Evolutionary conservation across 2,329 filamentous ascomycete genomes (phyloP).

Genomic region (Talaromyces pinophilus): DNA sequence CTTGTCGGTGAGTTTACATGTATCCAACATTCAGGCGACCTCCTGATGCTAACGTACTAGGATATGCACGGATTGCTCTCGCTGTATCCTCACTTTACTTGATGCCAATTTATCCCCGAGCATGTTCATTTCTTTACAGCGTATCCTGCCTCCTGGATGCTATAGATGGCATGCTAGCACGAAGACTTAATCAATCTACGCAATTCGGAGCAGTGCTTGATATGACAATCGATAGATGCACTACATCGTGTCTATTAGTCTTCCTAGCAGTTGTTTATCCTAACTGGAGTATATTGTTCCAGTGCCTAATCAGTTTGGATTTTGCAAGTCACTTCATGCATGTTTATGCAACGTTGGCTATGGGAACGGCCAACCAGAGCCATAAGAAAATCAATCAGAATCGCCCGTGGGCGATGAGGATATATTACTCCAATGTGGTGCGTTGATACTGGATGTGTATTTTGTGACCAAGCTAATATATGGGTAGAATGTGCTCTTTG

Average conservation of each 20-base stretch:
- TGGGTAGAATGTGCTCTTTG: slow-evolving; percentile 78
- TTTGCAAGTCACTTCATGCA: slow-evolving; percentile 97
- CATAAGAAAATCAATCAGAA: slow-evolving; percentile 93
- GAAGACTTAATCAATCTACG: slow-evolving; percentile 83
- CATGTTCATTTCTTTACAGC: slow-evolving; percentile 82
- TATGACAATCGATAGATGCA: slow-evolving; percentile 98
- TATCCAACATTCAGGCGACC: neutral
- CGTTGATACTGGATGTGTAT: slow-evolving; percentile 31
- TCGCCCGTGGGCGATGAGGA: slow-evolving; percentile 82
- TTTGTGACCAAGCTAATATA: neutral
- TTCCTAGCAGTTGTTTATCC: slow-evolving; percentile 94
- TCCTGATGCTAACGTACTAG: slow-evolving; percentile 43
- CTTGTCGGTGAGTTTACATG: slow-evolving; percentile 3
- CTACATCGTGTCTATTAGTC: slow-evolving; percentile 88
- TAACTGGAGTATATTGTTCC: slow-evolving; percentile 89
- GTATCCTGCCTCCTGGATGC: slow-evolving; percentile 94
- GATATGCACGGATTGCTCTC: slow-evolving; percentile 74
- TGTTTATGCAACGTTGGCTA: slow-evolving; percentile 92
- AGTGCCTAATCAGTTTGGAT: slow-evolving; percentile 87
- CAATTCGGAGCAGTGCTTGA: slow-evolving; percentile 94
- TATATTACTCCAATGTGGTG: slow-evolving; percentile 97
- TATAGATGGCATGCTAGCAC: slow-evolving; percentile 86
- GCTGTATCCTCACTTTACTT: slow-evolving; percentile 93
- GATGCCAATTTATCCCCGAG: slow-evolving; percentile 96
- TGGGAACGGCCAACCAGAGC: slow-evolving; percentile 77